phyloP scores from a whole-genome alignment of 495 filamentous ascomycete species.

The Lasiosphaeris hirsuta region DNA sequence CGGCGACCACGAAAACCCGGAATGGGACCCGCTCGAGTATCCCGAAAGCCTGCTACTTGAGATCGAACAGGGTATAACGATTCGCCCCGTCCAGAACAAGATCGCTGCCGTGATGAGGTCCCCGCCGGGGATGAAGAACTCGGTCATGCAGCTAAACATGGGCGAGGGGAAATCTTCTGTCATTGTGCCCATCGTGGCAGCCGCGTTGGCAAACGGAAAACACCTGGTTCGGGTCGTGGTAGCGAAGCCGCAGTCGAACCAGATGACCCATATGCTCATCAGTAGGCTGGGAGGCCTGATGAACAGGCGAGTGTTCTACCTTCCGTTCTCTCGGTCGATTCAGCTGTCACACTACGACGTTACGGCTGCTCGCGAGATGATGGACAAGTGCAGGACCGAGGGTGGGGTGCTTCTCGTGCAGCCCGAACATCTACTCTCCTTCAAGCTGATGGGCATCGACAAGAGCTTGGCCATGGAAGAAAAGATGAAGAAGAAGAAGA shows the following conservation, averaged over 20 bases:
- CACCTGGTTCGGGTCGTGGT: constrained; percentile 59
- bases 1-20: constrained; percentile 39
- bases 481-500: too few species aligned
- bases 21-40: constrained; percentile 48
- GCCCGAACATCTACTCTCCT: constrained; percentile 69
- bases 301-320: constrained; percentile 53
- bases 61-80: constrained; percentile 59
- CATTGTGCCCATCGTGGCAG: constrained; percentile 63
- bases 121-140: constrained; percentile 44
- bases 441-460: constrained; percentile 64
- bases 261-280: constrained; percentile 61
- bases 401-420: constrained; percentile 58
- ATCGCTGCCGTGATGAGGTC: constrained; percentile 57
- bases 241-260: constrained; percentile 56
- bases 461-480: constrained; percentile 28
- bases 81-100: constrained; percentile 57
- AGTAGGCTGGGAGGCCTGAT: constrained; percentile 59
- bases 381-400: constrained; percentile 42
- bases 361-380: constrained; percentile 33
- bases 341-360: constrained; percentile 27
- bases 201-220: constrained; percentile 49
- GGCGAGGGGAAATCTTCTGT: constrained; percentile 71
- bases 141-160: constrained; percentile 71
- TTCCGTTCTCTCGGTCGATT: constrained; percentile 60
- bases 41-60: constrained; percentile 63